Evolutionary conservation across 2,329 filamentous ascomycete species (phyloP), one percentile per base, ranked within the genome.

Genomic region (Apiospora arundinis): DNA sequence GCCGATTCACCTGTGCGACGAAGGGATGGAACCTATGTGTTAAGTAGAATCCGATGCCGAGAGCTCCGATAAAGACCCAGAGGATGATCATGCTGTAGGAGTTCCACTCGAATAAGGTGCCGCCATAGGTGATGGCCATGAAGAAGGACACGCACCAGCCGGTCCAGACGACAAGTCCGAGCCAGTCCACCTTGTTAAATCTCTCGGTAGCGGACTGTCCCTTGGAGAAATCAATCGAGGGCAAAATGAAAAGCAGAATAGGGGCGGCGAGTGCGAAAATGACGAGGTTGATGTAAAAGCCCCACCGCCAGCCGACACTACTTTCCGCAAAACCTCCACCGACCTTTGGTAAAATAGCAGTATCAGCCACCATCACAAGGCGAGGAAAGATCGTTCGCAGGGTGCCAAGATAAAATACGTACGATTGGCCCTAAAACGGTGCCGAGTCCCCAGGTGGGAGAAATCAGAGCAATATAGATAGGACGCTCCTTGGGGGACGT

Each of bases 281-380:
- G 66, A 86, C 78, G 0, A 90, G 80, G 74, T 90, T 91, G 80
- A 91, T 85, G 74, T 91, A 91, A 71, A 87, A 87, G 0, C 79
- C 80, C 82, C 70, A 86, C 60, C 86, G 73, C 86, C 85, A 88
- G 0, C 80, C 82, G 0, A 81, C 84, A 0, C 78, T 71, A 11
- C 77, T 81, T 32, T 83, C 82, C 7, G 79, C 79, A 56, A 88
- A 86, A 0, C 81, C 83, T 23, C 85, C 85, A 21, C 85, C 85
- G 16, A 87, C 77, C 67, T 46, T 46, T n/a, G 32, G 3, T 40
- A 8, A 11, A 2, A 40, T 18, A 63, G 11, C 3, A 63, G 11
- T 14, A 7, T 67, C 37, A 45, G 65, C 18, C 65, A 46, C 21
- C 45, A 46, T 18, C 16, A 18, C 14, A 45, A 3, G 9, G 7